Percentiles rank a stretch among this genome's conserved stretches.
phyloP scores from a whole-genome alignment of 2,329 filamentous ascomycete genomes.

The Diaporthe sp. region DNA sequence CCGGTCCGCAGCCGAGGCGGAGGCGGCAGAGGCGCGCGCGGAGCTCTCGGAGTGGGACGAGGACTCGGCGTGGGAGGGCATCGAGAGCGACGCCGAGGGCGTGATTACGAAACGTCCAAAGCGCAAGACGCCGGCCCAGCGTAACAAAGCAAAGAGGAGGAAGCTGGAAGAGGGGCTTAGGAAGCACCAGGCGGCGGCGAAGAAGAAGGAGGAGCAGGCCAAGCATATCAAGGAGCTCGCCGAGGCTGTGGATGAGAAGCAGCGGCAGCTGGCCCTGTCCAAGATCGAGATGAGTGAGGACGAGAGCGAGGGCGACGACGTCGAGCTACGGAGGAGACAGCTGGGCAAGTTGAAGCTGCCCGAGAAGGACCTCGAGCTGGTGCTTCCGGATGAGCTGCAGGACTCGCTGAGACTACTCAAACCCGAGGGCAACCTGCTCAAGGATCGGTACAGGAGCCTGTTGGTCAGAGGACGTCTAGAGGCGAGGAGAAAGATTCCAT shows the following conservation, averaged over 20 bases:
- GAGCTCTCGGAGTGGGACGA: conserved; percentile 82
- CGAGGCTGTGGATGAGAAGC: conserved; percentile 71
- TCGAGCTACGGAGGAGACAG: conserved; percentile 76
- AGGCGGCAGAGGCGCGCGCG: conserved; percentile 78
- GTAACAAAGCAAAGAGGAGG: conserved; percentile 89
- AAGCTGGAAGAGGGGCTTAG: conserved; percentile 87
- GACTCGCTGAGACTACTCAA: conserved; percentile 86
- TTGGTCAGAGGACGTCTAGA: conserved; percentile 92
- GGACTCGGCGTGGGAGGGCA: conserved; percentile 92
- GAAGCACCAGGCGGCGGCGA: conserved; percentile 82
- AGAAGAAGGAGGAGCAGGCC: conserved; percentile 79
- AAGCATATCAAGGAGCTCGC: conserved; percentile 80
- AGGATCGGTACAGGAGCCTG: conserved; percentile 91
- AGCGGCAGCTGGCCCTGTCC: conserved; percentile 62
- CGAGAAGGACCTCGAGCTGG: conserved; percentile 83
- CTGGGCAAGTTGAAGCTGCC: conserved; percentile 82
- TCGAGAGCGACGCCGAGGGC: conserved; percentile 86
- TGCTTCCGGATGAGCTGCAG: conserved; percentile 86
- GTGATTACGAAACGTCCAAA: conserved; percentile 81
- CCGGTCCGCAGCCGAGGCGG: conserved; percentile 79
- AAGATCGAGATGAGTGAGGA: conserved; percentile 61
- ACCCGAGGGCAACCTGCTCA: conserved; percentile 95
- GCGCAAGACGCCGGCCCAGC: conserved; percentile 87
- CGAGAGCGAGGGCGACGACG: conserved; percentile 71
- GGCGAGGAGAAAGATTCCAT: conserved; percentile 81